phyloP scores from a whole-genome alignment of 78 protist genomes.

The Paratrimastix pyriformis region DNA sequence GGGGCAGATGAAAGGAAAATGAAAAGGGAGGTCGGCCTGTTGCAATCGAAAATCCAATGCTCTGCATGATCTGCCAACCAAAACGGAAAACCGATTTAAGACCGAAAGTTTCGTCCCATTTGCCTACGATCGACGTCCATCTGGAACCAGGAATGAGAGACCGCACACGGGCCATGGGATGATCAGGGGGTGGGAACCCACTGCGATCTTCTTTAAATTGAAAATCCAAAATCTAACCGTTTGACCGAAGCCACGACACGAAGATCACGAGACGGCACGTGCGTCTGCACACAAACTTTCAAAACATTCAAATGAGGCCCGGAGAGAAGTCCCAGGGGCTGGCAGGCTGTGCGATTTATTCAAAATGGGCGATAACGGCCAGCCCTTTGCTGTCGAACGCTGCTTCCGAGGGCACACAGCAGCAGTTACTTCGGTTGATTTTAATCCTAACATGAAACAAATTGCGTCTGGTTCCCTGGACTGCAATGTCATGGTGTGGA shows the following conservation, averaged over 20 bases:
- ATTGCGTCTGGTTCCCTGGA: constrained; percentile 58
- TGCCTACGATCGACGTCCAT: background rate
- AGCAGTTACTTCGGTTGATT: constrained; percentile 37
- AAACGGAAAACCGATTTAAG: background rate
- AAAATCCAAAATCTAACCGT: background rate
- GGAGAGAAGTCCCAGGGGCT: background rate
- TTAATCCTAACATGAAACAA: constrained; percentile 64
- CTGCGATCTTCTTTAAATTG: background rate
- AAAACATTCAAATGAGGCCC: background rate
- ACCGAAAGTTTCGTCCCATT: background rate
- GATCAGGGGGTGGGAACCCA: background rate
- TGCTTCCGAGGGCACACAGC: constrained; percentile 73
- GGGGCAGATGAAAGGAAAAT: background rate
- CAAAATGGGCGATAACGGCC: background rate
- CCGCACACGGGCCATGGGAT: background rate
- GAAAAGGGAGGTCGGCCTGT: background rate
- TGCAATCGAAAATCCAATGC: background rate
- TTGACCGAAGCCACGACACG: background rate
- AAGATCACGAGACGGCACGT: background rate
- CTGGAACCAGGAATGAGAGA: background rate
- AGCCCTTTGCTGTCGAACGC: constrained; percentile 45
- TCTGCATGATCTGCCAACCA: background rate
- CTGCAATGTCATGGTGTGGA: constrained; percentile 77
- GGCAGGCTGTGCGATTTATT: background rate
- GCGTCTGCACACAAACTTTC: background rate